Evolutionary conservation across 495 filamentous ascomycete genomes (phyloP).

Genomic region (Physcia stellaris): DNA sequence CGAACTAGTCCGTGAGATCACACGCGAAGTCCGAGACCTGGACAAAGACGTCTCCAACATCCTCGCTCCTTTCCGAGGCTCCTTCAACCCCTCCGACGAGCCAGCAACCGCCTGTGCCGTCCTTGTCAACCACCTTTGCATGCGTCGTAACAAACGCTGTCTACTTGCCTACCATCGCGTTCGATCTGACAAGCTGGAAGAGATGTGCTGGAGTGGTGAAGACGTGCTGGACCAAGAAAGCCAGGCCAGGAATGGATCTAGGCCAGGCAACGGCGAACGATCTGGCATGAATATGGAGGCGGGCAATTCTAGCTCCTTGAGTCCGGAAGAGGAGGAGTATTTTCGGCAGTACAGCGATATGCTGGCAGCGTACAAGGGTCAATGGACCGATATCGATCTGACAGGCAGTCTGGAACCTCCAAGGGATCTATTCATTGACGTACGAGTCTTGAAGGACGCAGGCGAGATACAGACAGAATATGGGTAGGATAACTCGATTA

Average conservation of each 20-base stretch:
- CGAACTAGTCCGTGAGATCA: constrained; percentile 75
- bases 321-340: constrained; percentile 96
- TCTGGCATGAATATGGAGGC: constrained; percentile 21
- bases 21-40: constrained; percentile 86
- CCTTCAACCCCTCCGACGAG: constrained; percentile 75
- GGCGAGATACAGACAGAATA: constrained; percentile 99
- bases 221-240: constrained; percentile 57
- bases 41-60: constrained; percentile 76
- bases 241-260: constrained; percentile 24
- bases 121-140: constrained; percentile 85
- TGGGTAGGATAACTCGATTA: constrained; percentile 39
- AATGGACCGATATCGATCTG: constrained; percentile 97
- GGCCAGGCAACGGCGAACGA: constrained; percentile 15
- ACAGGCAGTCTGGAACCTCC: constrained; percentile 93
- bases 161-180: constrained; percentile 89
- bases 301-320: constrained; percentile 61
- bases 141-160: constrained; percentile 93
- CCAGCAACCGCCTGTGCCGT: constrained; percentile 76
- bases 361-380: constrained; percentile 89
- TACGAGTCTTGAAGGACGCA: constrained; percentile 89
- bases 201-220: constrained; percentile 81
- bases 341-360: constrained; percentile 83
- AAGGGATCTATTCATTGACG: constrained; percentile 92
- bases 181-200: constrained; percentile 80
- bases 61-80: constrained; percentile 66